Conservation (phyloP, 371 early-diverging fungal species). For the Mortierella sp. region DNA sequence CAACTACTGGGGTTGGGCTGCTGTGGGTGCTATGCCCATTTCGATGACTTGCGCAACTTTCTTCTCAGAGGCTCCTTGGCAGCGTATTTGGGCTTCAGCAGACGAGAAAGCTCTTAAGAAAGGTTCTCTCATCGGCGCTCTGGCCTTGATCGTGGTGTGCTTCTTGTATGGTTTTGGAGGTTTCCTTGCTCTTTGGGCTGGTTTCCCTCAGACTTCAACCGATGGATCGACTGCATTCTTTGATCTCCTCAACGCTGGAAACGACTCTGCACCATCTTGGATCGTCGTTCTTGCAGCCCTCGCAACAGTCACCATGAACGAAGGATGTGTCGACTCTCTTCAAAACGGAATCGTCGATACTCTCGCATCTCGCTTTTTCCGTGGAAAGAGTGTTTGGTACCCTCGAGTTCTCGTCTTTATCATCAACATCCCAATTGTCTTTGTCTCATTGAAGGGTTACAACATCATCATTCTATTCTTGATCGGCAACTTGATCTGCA, state of each 20-base stretch:
- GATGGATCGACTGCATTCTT: constrained; percentile 61
- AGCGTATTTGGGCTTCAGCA: constrained; percentile 73
- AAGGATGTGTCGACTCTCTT: constrained; percentile 67
- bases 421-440: constrained; percentile 68
- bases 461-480: constrained; percentile 63
- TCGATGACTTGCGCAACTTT: constrained; percentile 65
- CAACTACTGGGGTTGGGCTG: constrained; percentile 62
- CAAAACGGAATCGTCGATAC: constrained; percentile 71
- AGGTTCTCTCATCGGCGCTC: constrained; percentile 61
- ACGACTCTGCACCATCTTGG: constrained; percentile 55
- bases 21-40: constrained; percentile 64
- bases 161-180: constrained; percentile 73
- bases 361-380: constrained; percentile 61
- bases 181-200: constrained; percentile 65
- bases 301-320: constrained; percentile 63
- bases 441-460: constrained; percentile 59
- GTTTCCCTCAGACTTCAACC: constrained; percentile 44
- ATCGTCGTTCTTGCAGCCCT: constrained; percentile 61
- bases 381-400: constrained; percentile 58
- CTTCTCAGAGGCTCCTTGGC: constrained; percentile 72
- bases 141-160: constrained; percentile 58
- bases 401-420: constrained; percentile 62
- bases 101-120: constrained; percentile 59
- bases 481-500: constrained; percentile 67
- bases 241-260: constrained; percentile 58